Evolutionary conservation across 2,329 filamentous ascomycete species (phyloP), one percentile per base, ranked within the genome.

Genomic region (Sclerotinia borealis): DNA sequence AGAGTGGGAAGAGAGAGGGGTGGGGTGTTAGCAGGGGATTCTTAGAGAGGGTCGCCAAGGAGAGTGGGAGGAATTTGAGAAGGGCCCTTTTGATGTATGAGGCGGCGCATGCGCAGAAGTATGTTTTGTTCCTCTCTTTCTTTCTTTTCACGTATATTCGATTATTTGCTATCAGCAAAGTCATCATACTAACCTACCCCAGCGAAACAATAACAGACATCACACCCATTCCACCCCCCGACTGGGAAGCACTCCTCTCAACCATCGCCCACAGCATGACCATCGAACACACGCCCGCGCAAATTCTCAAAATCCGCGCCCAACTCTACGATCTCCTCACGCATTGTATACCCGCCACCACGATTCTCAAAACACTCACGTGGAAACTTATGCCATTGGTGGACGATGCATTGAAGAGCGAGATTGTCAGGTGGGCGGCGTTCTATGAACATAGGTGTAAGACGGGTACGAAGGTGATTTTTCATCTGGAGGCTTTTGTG

Each of bases 241-340:
- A 99, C 72, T 99, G 95, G 93, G 95, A 99, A 75, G 91, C 92
- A 0, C 83, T 99, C 66, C 93, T 99, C 69, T 82, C 85, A 6
- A 86, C 96, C 73, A 90, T 96, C 66, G 93, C 96, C n/a, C 87
- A 89, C 72, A 93, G 98, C 71, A 96, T 99, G 62, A 86, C 97
- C 74, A 89, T 90, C 45, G 93, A 99, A 75, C 91, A 96, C 73
- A 92, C 92, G n/a, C 93, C 95, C 0, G 87, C 89, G 36, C 85
- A 91, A 58, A 93, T 99, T 65, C 79, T 99, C 67, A 85, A 92
- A 73, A 92, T 97, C 52, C 87, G 95, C 67, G 87, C 92, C 11
- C 96, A 96, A 77, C 84, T 99, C n/a, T 99, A 99, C 78, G 95
- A 99, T 74, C 83, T 99, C 39, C 83, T 99, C 52, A 96, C 93